Conservation (phyloP, 495 filamentous ascomycete species). For the Penicillium desertorum region DNA sequence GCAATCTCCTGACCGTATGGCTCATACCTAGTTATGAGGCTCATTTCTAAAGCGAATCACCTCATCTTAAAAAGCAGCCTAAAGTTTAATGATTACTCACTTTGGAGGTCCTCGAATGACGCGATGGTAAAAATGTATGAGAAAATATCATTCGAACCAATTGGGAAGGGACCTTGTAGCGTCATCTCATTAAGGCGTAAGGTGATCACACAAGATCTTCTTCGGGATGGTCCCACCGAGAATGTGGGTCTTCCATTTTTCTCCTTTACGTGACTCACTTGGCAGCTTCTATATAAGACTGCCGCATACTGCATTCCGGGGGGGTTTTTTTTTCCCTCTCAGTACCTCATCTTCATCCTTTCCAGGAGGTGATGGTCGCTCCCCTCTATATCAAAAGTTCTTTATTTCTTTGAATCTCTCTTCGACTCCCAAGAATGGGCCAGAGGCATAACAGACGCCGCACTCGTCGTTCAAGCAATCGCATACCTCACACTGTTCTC, state of each 20-base stretch:
- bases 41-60: slow-evolving; percentile 4
- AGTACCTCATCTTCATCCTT: slow-evolving; percentile 48
- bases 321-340: slow-evolving; percentile 23
- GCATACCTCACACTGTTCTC: slow-evolving; percentile 8
- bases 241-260: slow-evolving; percentile 20
- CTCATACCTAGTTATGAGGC: not conserved
- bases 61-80: slow-evolving; percentile 9
- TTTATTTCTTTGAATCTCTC: slow-evolving; percentile 9
- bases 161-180: slow-evolving; percentile 8
- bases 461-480: slow-evolving; percentile 44
- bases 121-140: slow-evolving; percentile 15
- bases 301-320: slow-evolving; percentile 15
- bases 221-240: slow-evolving; percentile 18
- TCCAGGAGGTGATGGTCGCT: slow-evolving; percentile 48
- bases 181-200: slow-evolving; percentile 25
- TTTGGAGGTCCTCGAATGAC: slow-evolving; percentile 3
- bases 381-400: slow-evolving; percentile 29
- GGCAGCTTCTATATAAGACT: slow-evolving; percentile 18
- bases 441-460: slow-evolving; percentile 52
- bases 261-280: slow-evolving; percentile 26
- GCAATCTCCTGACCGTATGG: not conserved
- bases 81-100: not conserved
- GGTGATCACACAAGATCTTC: slow-evolving; percentile 19
- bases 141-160: slow-evolving; percentile 16
- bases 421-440: slow-evolving; percentile 37